Evolutionary conservation across 345 rosid species (phyloP), one percentile per base, ranked within the genome.

Genomic region (Bruguiera gymnorhiza): DNA sequence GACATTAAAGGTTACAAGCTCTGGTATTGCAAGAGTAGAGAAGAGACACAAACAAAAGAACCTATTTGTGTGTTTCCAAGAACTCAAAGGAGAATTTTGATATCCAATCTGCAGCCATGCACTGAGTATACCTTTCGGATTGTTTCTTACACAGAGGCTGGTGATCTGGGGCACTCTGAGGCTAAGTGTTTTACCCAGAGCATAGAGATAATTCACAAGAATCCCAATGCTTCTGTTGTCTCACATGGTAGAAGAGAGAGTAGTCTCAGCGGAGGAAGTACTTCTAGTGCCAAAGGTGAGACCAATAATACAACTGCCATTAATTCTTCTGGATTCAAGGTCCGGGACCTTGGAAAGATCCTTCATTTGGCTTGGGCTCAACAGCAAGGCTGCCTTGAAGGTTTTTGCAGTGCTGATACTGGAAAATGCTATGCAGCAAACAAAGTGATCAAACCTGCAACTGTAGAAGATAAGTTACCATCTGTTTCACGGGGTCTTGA

Each of bases 61-160:
- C 84, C 94, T 5, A 64, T 78, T 58, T 70, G 85, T 72, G 79
- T 80, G 65, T 86, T 89, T 65, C 87, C 91, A 60, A 86, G 87
- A 82, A 69, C 84, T 13, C 82, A 88, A 80, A 88, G 88, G 74
- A 86, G 97, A 85, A 85, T 95, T 68, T 69, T 80, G 77, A 80
- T 95, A 74, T 85, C 93, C 43, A 88, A 95, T 77, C 84, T 95
- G 70, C 86, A 75, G 81, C 97, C 99, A 1, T 95, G 97, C 82
- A 87, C 97, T 0, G 92, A 90, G 80, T 95, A 95, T 70, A 77
- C 79, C 27, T 85, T 89, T 32, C 83, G 87, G 8, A 74, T 89
- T 67, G 80, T 89, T 67, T 87, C 95, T 57, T 87, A 75, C 56
- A 83, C 86, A 23, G 88, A 85, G 20, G 70, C 72, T 15, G 88